Base-by-base conservation (phyloP, 2,329 filamentous ascomycete genomes). In the Intubia oerlemansii region DNA sequence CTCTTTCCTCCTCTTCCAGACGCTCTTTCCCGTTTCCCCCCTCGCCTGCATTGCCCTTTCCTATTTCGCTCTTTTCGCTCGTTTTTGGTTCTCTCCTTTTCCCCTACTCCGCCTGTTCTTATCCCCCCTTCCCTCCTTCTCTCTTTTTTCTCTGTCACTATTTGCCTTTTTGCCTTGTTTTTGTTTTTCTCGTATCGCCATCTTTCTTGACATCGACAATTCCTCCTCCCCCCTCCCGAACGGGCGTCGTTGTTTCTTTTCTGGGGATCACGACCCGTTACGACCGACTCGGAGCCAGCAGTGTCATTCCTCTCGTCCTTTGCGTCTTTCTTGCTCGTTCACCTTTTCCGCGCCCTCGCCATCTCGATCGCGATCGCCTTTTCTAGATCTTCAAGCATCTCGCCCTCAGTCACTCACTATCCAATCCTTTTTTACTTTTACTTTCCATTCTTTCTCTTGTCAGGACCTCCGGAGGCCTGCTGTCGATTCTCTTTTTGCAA, bases 191-290 rank as follows among this genome's bases (percentile, higher is more conserved):
- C 32, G 29, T 28, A 38, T 33, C 40, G 38, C 38, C 40, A 35
- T 36, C 31, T 29, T 32, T 35, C n/a, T 34, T 34, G 35, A 42
- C 42, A 42, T 40, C 38, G 43, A 41, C 37, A 39, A 42, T 32
- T 20, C 24, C 15, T 30, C 24, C 30, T 32, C 33, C 36, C 34
- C 35, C 35, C n/a, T n/a, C n/a, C n/a, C n/a, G n/a, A n/a, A n/a
- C n/a, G n/a, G 38, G 35, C 36, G 37, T 36, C 38, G 36, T 35
- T 34, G 30, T 27, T 35, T 35, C 34, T 17, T 37, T 36, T 35
- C 32, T 34, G 40, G 38, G n/a, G n/a, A n/a, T n/a, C n/a, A n/a
- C 37, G 35, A 37, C n/a, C 34, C 34, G 29, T 34, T 38, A 41
- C 42, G 43, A 43, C 36, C 36, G 36, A 34, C 32, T 36, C 32